A percentile compares a stretch with the other conserved stretches of the same genome.
phyloP scores from a whole-genome alignment of 148 eudicot species.

The Spergularia marina region DNA sequence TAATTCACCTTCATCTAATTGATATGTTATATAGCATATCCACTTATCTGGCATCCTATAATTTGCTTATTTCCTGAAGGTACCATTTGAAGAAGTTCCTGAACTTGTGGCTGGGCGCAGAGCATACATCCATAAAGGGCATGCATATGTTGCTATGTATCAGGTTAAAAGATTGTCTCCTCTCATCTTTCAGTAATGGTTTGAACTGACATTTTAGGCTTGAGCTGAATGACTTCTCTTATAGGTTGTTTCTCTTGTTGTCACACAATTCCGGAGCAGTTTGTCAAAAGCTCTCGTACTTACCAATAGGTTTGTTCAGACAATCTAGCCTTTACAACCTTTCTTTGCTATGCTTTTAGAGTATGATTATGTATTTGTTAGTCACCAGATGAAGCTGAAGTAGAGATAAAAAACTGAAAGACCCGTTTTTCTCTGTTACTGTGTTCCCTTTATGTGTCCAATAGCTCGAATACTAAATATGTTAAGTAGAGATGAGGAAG shows the following conservation, averaged over 20 bases:
- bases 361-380: not conserved
- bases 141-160: slow-evolving; percentile 87
- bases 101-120: slow-evolving; percentile 82
- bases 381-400: too few relatives aligned
- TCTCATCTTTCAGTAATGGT: slow-evolving; percentile 4
- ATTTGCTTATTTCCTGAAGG: slow-evolving; percentile 44
- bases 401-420: too few relatives aligned
- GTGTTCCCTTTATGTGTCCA: too few relatives aligned
- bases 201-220: slow-evolving; percentile 7
- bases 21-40: not conserved
- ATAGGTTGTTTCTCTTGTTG: slow-evolving; percentile 75
- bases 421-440: too few relatives aligned
- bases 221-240: slow-evolving; percentile 17
- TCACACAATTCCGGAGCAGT: slow-evolving; percentile 74
- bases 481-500: too few relatives aligned
- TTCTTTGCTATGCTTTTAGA: not conserved
- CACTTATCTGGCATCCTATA: not conserved
- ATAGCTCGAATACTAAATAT: too few relatives aligned
- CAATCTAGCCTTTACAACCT: not conserved
- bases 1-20: not conserved
- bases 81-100: slow-evolving; percentile 91
- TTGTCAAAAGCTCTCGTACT: slow-evolving; percentile 85
- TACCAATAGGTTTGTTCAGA: slow-evolving; percentile 65
- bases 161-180: slow-evolving; percentile 51
- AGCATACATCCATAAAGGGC: slow-evolving; percentile 70